Conservation (phyloP, 2,329 filamentous ascomycete species). For the Paecilomyces sp. region DNA sequence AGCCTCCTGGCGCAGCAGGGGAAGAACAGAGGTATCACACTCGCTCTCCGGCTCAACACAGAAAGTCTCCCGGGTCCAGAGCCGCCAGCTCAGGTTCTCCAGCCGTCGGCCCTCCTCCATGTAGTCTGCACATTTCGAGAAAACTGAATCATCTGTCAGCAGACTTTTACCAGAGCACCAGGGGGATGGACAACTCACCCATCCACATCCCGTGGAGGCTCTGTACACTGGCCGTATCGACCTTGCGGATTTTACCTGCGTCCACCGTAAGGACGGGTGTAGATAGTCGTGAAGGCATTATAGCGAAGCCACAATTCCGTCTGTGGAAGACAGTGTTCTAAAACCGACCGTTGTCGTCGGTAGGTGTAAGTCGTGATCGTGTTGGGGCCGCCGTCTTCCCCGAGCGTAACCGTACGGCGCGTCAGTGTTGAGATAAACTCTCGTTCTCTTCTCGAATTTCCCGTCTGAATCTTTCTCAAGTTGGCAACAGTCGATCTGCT, state of each 20-base stretch:
- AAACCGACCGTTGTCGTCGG: neutral
- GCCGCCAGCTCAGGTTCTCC: constrained; percentile 91
- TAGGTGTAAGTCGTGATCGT: constrained; percentile 7
- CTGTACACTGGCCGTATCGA: constrained; percentile 86
- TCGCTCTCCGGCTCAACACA: constrained; percentile 63
- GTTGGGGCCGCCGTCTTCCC: constrained; percentile 38
- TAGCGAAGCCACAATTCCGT: constrained; percentile 21
- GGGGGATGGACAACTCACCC: constrained; percentile 52
- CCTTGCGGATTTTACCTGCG: constrained; percentile 84
- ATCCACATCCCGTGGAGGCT: constrained; percentile 97
- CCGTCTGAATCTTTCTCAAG: constrained; percentile 5
- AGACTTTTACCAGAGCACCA: constrained; percentile 1
- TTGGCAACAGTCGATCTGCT: neutral
- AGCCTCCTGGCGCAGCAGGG: constrained; percentile 38
- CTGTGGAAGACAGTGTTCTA: constrained; percentile 4
- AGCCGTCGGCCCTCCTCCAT: constrained; percentile 86
- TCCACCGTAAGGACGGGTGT: constrained; percentile 87
- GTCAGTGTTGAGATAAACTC: constrained; percentile 14
- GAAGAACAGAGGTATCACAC: constrained; percentile 45
- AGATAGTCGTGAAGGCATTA: constrained; percentile 77
- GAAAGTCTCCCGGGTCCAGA: constrained; percentile 91
- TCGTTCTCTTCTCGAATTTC: constrained; percentile 6
- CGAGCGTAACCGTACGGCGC: constrained; percentile 37
- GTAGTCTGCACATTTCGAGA: constrained; percentile 88
- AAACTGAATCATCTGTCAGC: constrained; percentile 52